Conservation (phyloP, 352 stramenopile species). For the Stramenopiles sp. region DNA sequence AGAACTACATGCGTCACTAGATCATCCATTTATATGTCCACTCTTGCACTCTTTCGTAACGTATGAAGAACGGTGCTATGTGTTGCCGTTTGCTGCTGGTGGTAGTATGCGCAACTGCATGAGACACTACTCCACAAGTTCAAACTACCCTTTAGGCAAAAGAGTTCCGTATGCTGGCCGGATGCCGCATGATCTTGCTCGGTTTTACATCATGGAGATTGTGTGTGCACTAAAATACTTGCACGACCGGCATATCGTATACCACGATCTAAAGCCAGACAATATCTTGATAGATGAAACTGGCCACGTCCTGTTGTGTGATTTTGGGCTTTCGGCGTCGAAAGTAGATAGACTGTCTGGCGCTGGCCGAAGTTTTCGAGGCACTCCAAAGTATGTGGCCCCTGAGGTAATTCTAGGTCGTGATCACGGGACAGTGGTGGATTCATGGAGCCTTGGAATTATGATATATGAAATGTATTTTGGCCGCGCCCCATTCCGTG, state of each 20-base stretch:
- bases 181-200: slow-evolving; percentile 51
- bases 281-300: slow-evolving; percentile 63
- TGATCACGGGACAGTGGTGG: slow-evolving; percentile 16
- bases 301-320: slow-evolving; percentile 49
- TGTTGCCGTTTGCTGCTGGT: neutral
- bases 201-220: slow-evolving; percentile 58
- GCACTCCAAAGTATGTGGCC: slow-evolving; percentile 21
- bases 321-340: slow-evolving; percentile 40
- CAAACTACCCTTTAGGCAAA: too few relatives aligned
- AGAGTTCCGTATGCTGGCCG: too few relatives aligned
- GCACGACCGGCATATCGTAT: slow-evolving; percentile 55
- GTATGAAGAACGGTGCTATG: neutral
- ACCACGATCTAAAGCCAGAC: slow-evolving; percentile 52
- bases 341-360: neutral
- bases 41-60: neutral
- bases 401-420: slow-evolving; percentile 19
- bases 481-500: neutral
- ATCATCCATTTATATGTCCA: neutral
- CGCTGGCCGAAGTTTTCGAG: slow-evolving; percentile 14
- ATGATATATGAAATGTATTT: slow-evolving; percentile 21
- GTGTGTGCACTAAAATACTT: slow-evolving; percentile 54
- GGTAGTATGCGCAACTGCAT: neutral
- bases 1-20: neutral
- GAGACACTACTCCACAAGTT: neutral
- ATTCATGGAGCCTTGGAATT: slow-evolving; percentile 22